These are phyloP conservation scores for Cryptosporidium xiaoi DNA, from an alignment of 169 alveolate species.

Conservation along the genomic window DNA sequence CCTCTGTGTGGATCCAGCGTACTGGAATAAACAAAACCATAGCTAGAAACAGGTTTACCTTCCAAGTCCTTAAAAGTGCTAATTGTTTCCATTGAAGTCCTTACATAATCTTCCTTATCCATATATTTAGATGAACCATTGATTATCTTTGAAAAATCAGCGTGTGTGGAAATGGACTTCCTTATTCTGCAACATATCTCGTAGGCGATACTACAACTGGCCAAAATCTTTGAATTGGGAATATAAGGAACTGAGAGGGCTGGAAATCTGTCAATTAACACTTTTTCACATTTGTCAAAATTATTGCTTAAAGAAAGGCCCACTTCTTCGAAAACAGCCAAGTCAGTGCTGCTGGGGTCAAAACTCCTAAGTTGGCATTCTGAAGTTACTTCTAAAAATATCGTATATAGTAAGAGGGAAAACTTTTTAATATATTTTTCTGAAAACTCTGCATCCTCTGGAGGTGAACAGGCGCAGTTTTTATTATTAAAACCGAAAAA, in stretches of 20 bases:
- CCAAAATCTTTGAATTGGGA: neutral
- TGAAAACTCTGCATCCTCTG: neutral
- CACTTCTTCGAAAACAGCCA: neutral
- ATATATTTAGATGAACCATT: constrained; percentile 33
- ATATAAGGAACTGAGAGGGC: constrained; percentile 7
- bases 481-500: too few relatives aligned
- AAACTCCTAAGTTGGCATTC: neutral
- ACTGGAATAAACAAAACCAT: constrained; percentile 8
- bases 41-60: neutral
- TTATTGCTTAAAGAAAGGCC: neutral
- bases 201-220: constrained; percentile 37
- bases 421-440: constrained; percentile 7
- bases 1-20: constrained; percentile 57
- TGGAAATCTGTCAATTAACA: constrained; percentile 1
- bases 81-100: constrained; percentile 49
- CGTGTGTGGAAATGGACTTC: constrained; percentile 17
- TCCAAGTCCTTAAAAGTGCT: constrained; percentile 9
- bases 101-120: constrained; percentile 28
- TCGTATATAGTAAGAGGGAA: constrained; percentile 16
- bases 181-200: constrained; percentile 51
- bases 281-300: constrained; percentile 51
- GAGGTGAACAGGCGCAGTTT: too few relatives aligned
- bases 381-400: constrained; percentile 15
- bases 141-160: constrained; percentile 15
- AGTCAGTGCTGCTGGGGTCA: neutral